phyloP scores from a whole-genome alignment of 2,329 filamentous ascomycete species.

The Trichophyton rubrum region DNA sequence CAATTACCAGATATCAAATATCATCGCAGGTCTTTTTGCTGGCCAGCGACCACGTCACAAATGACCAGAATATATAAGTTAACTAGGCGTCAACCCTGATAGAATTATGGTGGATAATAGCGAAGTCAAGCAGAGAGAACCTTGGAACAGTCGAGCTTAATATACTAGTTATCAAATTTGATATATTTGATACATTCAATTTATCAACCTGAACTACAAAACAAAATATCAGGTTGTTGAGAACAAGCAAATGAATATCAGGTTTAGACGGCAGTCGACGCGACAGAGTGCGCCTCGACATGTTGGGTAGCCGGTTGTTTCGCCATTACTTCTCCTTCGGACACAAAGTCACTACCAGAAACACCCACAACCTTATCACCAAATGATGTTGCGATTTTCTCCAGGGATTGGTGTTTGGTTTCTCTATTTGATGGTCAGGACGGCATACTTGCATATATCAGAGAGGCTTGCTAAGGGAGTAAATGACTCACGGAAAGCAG shows the following conservation, averaged over 20 bases:
- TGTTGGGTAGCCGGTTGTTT: neutral
- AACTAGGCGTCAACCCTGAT: neutral
- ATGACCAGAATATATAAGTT: neutral
- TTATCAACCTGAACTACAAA: neutral
- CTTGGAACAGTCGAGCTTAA: too few species aligned
- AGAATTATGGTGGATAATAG: neutral
- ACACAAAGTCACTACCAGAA: neutral
- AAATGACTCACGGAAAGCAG: slow-evolving; percentile 39
- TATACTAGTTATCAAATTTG: too few species aligned
- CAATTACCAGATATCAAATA: neutral
- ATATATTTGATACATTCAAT: neutral
- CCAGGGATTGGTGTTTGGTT: slow-evolving; percentile 37
- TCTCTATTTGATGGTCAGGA: slow-evolving; percentile 22
- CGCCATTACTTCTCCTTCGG: neutral
- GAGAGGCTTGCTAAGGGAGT: neutral
- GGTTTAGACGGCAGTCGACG: neutral
- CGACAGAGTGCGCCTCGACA: neutral
- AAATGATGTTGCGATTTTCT: slow-evolving; percentile 39
- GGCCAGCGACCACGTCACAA: neutral
- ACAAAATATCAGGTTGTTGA: too few species aligned
- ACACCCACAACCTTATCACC: slow-evolving; percentile 33
- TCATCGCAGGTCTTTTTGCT: neutral
- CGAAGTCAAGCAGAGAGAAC: too few species aligned
- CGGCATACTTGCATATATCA: too few species aligned
- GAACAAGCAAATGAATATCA: neutral